Evolutionary conservation across 169 alveolate genomes (phyloP), one percentile per base, ranked within the genome.

Genomic region (Theileria orientalis): DNA sequence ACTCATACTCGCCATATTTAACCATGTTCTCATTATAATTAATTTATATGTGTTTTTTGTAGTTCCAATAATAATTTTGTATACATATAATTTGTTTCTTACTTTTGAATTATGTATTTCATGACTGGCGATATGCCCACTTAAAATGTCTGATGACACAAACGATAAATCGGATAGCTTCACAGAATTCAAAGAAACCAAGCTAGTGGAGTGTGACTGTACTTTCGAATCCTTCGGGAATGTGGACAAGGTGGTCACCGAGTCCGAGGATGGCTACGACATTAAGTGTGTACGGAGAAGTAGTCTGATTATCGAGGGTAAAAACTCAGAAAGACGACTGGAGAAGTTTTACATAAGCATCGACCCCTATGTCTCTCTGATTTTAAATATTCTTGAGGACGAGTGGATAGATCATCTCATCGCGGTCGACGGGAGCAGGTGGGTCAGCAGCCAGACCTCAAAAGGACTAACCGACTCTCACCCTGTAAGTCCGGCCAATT

Each of bases 381-480:
- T 79, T 16, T 52, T 79, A 32, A 79, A 79, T 71, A 25, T 79
- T 1, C 41, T 79, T 11, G 83, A 79, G 32, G 72, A 35, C 33
- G 78, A 64, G 11, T 79, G 87, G 87, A 40, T 79, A 16, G 66
- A 57, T 13, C 77, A 79, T 35, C 35, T 79, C 47, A 49, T 79
- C 9, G 44, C 63, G 37, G 27, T 72, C 23, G 73, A 78, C 40
- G 40, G 69, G 35, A 25, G 64, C 29, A 68, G 73, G n/a, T 79
- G 87, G 87, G 76, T 56, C 23, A 62, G 54, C 60, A 70, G 83
- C 70, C 82, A 79, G 60, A 79, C 87, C 27, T 79, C 87, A 16
- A 79, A 30, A 29, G 87, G 87, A 16, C 61, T 23, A 8, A 62
- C 64, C 14, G 29, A 74, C 13, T 51, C 80, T 16, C 83, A 61